These are phyloP conservation scores for Adansonia grandidieri DNA, from an alignment of 441 rosid genomes.

Conservation along the genomic window DNA sequence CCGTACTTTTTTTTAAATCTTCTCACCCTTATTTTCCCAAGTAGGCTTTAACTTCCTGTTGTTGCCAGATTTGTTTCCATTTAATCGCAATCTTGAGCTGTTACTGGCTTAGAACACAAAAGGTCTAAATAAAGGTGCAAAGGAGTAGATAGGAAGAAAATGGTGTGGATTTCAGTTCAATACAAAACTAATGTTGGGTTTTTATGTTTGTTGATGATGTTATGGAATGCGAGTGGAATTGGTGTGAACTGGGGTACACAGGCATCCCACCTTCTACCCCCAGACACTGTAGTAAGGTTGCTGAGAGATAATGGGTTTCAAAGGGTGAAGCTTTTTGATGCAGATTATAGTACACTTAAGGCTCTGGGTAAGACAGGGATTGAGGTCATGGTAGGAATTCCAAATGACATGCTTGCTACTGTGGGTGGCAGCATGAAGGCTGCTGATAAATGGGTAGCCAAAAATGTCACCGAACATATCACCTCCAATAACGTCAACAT, in stretches of 20 bases:
- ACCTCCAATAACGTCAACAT: slow-evolving; percentile 62
- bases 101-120: background rate
- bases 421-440: slow-evolving; percentile 69
- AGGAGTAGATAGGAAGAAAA: slow-evolving; percentile 21
- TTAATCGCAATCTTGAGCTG: background rate
- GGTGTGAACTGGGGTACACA: slow-evolving; percentile 99
- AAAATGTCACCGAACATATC: slow-evolving; percentile 75
- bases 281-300: slow-evolving; percentile 64
- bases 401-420: slow-evolving; percentile 80
- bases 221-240: slow-evolving; percentile 52
- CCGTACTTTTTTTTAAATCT: background rate
- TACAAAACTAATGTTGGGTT: slow-evolving; percentile 27
- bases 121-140: background rate
- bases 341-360: slow-evolving; percentile 66
- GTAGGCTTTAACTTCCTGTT: background rate
- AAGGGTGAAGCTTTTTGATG: slow-evolving; percentile 92
- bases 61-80: background rate
- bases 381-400: slow-evolving; percentile 97
- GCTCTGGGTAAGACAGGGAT: slow-evolving; percentile 72
- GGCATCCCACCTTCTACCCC: slow-evolving; percentile 71
- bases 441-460: slow-evolving; percentile 91
- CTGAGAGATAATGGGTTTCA: slow-evolving; percentile 69
- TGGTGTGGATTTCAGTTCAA: slow-evolving; percentile 24
- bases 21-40: background rate
- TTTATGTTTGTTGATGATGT: slow-evolving; percentile 36